Percentiles rank a stretch among this genome's conserved stretches.
Conservation (phyloP, 257 asterid genomes). For the Nicotiana attenuata region DNA sequence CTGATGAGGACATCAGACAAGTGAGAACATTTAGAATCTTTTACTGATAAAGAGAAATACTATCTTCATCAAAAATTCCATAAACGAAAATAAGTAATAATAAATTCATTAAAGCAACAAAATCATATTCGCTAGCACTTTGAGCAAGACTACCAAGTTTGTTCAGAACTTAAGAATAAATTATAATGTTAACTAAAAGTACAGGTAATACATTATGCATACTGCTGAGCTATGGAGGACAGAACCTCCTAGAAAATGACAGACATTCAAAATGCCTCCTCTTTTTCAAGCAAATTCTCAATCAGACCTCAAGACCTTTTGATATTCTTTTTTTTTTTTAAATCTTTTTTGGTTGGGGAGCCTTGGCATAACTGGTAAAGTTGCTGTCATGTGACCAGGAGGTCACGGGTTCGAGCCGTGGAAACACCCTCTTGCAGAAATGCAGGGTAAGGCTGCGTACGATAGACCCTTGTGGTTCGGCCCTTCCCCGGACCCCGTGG, state of each 20-base stretch:
- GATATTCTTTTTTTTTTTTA: neutral
- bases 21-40: constrained; percentile 11
- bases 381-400: no score
- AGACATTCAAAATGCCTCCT: neutral
- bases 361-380: no score
- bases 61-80: neutral
- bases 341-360: neutral
- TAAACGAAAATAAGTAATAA: neutral
- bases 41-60: neutral
- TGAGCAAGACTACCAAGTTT: no score
- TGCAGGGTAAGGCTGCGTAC: no score
- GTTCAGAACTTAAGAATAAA: neutral
- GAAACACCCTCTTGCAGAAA: no score
- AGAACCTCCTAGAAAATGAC: neutral
- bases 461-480: no score
- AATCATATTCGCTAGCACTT: no score
- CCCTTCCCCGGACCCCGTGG: no score
- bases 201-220: neutral
- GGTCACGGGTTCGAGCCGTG: no score
- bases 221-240: neutral
- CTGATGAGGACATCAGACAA: constrained; percentile 37
- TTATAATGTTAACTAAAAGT: neutral
- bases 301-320: neutral
- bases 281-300: neutral
- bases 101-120: no score